Evolutionary conservation across 768 basidiomycete genomes (phyloP).

Genomic region (Auricularia sp.): DNA sequence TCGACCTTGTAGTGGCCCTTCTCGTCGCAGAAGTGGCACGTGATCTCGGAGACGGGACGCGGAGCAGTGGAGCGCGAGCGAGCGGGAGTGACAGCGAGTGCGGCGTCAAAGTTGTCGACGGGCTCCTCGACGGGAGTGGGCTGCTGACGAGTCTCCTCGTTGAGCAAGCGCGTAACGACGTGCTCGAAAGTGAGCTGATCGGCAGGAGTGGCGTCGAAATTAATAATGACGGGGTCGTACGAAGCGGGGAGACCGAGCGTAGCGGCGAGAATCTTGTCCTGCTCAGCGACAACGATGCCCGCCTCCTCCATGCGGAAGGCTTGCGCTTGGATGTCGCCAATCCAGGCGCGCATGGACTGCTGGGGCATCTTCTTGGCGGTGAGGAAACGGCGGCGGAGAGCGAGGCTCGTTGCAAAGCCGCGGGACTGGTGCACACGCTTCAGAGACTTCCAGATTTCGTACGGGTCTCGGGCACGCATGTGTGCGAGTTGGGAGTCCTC

Average conservation of each 20-base stretch:
- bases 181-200: conserved; percentile 17
- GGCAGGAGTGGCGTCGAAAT: conserved; percentile 19
- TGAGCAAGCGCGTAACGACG: conserved; percentile 22
- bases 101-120: background rate
- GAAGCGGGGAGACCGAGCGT: conserved; percentile 18
- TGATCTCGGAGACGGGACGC: background rate
- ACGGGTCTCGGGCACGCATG: conserved; percentile 10
- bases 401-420: conserved; percentile 18
- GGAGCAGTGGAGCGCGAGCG: background rate
- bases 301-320: conserved; percentile 13
- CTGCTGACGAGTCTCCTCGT: conserved; percentile 20
- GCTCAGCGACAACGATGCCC: conserved; percentile 14
- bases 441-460: conserved; percentile 17
- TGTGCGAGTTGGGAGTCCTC: conserved; percentile 18
- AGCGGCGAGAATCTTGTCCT: conserved; percentile 21
- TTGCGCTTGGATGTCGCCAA: conserved; percentile 14
- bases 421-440: conserved; percentile 17
- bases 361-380: conserved; percentile 11
- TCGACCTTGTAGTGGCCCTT: background rate
- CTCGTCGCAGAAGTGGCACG: background rate
- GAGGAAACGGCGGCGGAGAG: conserved; percentile 14
- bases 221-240: conserved; percentile 21
- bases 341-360: conserved; percentile 18
- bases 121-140: background rate
- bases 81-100: background rate